These are phyloP conservation scores for Hamigera avellanea DNA, from an alignment of 495 filamentous ascomycete species.

Conservation along the genomic window DNA sequence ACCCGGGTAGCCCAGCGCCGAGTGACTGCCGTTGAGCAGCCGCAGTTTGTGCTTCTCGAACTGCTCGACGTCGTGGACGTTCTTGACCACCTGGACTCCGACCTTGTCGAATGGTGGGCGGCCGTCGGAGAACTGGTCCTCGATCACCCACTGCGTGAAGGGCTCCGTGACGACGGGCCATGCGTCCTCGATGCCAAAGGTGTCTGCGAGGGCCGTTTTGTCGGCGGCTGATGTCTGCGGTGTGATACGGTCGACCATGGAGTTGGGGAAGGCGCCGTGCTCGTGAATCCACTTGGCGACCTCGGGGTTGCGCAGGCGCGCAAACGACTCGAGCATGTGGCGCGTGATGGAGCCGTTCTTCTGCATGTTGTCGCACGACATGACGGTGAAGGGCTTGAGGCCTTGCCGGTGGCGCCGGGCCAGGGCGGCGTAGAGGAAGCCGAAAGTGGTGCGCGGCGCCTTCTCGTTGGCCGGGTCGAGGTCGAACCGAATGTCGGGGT, in stretches of 20 bases:
- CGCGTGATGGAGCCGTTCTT: slow-evolving; percentile 39
- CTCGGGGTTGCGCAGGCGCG: slow-evolving; percentile 25
- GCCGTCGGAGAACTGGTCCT: slow-evolving; percentile 36
- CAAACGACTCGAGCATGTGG: slow-evolving; percentile 37
- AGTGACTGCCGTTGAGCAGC: slow-evolving; percentile 36
- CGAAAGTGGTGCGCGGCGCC: slow-evolving; percentile 31
- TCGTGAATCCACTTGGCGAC: slow-evolving; percentile 33
- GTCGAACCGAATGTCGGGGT: slow-evolving; percentile 37
- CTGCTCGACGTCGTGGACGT: slow-evolving; percentile 32
- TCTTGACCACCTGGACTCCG: slow-evolving; percentile 34
- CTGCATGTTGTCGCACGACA: slow-evolving; percentile 43
- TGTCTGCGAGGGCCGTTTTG: slow-evolving; percentile 22
- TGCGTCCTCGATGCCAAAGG: slow-evolving; percentile 30
- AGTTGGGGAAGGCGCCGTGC: slow-evolving; percentile 33
- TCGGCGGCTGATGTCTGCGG: slow-evolving; percentile 30
- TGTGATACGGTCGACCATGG: slow-evolving; percentile 41
- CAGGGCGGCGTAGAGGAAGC: slow-evolving; percentile 36
- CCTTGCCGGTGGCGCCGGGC: slow-evolving; percentile 26
- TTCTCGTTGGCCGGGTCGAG: slow-evolving; percentile 28
- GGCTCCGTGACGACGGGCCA: slow-evolving; percentile 40
- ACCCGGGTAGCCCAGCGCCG: slow-evolving; percentile 33
- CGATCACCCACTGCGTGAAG: slow-evolving; percentile 40
- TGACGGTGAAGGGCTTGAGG: slow-evolving; percentile 35
- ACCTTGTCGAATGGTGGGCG: slow-evolving; percentile 35
- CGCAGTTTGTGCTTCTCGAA: slow-evolving; percentile 41